Conservation (phyloP, 2,329 filamentous ascomycete species). For the Penicillium sp. region DNA sequence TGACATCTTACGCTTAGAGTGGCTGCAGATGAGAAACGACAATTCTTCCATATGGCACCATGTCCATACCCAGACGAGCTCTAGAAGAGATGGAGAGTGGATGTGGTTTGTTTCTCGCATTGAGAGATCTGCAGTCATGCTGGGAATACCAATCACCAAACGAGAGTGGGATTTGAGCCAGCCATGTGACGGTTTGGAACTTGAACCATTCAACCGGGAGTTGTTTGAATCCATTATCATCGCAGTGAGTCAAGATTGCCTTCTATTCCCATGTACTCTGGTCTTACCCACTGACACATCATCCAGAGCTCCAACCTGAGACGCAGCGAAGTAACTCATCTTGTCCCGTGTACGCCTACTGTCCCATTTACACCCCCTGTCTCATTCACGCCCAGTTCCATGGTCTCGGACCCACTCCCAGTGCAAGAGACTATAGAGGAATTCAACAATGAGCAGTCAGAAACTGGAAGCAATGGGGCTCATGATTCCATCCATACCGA, state of each 20-base stretch:
- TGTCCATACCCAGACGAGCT: constrained; percentile 27
- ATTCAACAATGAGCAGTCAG: neutral
- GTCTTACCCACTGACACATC: neutral
- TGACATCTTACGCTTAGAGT: constrained; percentile 25
- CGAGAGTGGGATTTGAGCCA: constrained; percentile 1
- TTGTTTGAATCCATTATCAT: neutral
- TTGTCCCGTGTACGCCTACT: too few species aligned
- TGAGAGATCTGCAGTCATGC: constrained; percentile 6
- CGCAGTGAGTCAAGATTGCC: constrained; percentile 1
- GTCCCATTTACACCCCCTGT: neutral
- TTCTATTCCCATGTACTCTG: neutral
- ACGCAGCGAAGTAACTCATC: too few species aligned
- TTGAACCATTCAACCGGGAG: constrained; percentile 1
- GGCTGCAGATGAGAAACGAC: constrained; percentile 21
- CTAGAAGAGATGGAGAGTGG: constrained; percentile 22
- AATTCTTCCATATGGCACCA: constrained; percentile 26
- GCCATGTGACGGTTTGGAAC: neutral
- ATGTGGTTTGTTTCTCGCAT: constrained; percentile 15
- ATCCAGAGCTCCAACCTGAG: neutral
- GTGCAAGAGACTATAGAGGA: neutral
- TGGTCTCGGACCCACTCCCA: neutral
- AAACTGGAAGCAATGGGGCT: neutral
- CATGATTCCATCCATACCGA: neutral
- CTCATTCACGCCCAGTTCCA: neutral
- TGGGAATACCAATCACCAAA: constrained; percentile 9